Conservation (phyloP, 495 filamentous ascomycete species). For the Margaritispora aquatica region DNA sequence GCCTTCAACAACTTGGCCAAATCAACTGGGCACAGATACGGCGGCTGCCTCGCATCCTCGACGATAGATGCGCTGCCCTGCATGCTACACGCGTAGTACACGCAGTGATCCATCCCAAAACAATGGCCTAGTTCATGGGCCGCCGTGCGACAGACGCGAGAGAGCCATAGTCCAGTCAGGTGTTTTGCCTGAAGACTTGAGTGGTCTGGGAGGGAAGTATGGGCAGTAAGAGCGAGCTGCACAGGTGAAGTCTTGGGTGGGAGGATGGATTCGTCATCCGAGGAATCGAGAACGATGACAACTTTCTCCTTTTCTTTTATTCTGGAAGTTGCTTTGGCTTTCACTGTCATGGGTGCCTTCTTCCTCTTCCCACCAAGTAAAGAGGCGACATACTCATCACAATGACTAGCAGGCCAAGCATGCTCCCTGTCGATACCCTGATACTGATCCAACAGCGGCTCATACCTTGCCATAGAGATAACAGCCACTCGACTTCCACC, state of each 20-base stretch:
- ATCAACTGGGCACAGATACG: constrained; percentile 61
- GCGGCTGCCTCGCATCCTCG: constrained; percentile 61
- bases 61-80: constrained; percentile 52
- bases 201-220: constrained; percentile 10
- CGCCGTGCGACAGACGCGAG: constrained; percentile 48
- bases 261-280: not conserved
- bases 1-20: constrained; percentile 45
- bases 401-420: constrained; percentile 61
- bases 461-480: constrained; percentile 54
- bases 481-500: constrained; percentile 55
- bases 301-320: not conserved
- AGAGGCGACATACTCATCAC: constrained; percentile 39
- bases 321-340: not conserved
- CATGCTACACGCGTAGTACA: constrained; percentile 67
- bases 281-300: not conserved
- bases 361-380: not conserved
- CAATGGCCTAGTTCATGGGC: constrained; percentile 63
- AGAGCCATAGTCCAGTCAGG: constrained; percentile 46
- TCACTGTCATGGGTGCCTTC: not conserved
- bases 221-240: constrained; percentile 14
- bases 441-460: constrained; percentile 42
- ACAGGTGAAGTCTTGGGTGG: not conserved
- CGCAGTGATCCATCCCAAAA: constrained; percentile 58
- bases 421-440: constrained; percentile 43
- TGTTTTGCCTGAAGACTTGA: constrained; percentile 4